Evolutionary conservation across 495 filamentous ascomycete genomes (phyloP), one percentile per base, ranked within the genome.

Genomic region (Aspergillus sparsus): DNA sequence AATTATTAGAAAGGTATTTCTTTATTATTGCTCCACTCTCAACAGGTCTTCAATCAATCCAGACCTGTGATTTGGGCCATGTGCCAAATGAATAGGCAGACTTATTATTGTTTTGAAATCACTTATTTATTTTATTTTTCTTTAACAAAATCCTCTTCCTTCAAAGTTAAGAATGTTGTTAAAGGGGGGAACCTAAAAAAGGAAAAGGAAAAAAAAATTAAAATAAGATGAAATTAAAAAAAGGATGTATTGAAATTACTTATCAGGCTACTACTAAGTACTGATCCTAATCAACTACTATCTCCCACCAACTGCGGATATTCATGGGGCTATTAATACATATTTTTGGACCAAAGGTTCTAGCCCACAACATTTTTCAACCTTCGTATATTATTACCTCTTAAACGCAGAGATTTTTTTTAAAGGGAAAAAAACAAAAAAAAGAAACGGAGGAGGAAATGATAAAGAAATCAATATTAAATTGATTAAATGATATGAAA

Each of bases 1-100:
- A 27, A 27, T 27, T 27, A 27, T 27, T 27, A 27, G 21, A 27
- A 27, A 18, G 27, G 13, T 53, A 33, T 33, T 12, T 8, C 49
- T 11, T 36, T 49, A 9, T 18, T 11, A 34, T 44, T 47, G n/a
- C 57, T 36, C 58, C 58, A 54, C 58, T 49, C 33, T 12, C 11
- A 31, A 37, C 27, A 41, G 50, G 18, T 34, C 41, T 11, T 53
- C 27, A 47, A 54, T 49, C 33, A 44, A 54, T 54, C 50, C 16
- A 60, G 58, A 33, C 58, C 58, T 60, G 58, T 60, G 50, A 53
- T 60, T 53, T 32, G 49, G 49, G 27, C 56, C 57, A 59, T 53
- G 49, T 60, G 49, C 49, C 55, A 13, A 49, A 60, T 53, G 57
- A 51, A 36, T 47, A 60, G 36, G 44, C 49, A 54, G 49, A 60